Conservation (phyloP, 495 filamentous ascomycete genomes). For the Xylaria castorea region DNA sequence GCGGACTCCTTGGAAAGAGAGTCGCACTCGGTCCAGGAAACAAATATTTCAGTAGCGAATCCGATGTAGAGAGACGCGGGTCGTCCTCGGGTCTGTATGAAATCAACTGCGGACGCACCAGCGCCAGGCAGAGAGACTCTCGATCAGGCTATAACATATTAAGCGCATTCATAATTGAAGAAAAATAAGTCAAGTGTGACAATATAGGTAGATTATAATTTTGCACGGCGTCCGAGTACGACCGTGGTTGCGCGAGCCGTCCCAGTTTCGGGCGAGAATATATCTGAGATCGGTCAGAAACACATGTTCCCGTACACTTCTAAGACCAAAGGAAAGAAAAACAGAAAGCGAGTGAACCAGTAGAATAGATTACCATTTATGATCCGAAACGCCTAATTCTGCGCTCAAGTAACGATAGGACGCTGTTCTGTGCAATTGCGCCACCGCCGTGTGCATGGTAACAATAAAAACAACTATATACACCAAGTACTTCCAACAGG, state of each 20-base stretch:
- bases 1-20: background rate
- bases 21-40: background rate
- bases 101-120: background rate
- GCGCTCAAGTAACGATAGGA: background rate
- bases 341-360: background rate
- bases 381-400: slow-evolving; percentile 11
- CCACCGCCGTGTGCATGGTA: background rate
- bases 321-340: background rate
- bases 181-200: background rate
- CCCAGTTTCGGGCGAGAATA: background rate
- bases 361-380: background rate
- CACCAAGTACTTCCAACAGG: slow-evolving; percentile 16
- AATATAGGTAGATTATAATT: background rate
- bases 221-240: background rate
- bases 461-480: slow-evolving; percentile 22
- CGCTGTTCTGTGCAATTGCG: background rate
- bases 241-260: background rate
- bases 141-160: background rate
- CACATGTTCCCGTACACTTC: background rate
- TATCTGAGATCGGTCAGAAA: background rate
- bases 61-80: background rate
- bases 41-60: background rate
- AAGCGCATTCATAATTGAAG: background rate
- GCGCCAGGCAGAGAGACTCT: background rate
- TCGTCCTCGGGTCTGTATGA: background rate